Evolutionary conservation across 495 filamentous ascomycete species (phyloP).

Genomic region (Penicillium riverlandense): DNA sequence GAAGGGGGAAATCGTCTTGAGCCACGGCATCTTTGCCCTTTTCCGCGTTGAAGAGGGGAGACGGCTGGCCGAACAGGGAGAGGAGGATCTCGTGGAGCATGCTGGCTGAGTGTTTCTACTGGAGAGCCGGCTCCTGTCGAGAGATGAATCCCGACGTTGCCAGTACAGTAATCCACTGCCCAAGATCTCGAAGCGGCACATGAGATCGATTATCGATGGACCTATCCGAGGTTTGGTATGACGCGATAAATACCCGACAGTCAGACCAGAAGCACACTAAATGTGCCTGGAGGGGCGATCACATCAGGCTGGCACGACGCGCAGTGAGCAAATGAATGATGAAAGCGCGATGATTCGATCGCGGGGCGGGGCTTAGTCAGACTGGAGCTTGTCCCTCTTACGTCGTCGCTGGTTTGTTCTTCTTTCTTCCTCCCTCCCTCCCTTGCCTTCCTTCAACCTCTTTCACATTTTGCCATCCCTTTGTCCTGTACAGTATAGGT

Average conservation of each 20-base stretch:
- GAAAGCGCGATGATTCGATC: background rate
- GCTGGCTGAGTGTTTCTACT: slow-evolving; percentile 30
- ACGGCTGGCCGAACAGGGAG: slow-evolving; percentile 87
- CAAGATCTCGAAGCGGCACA: slow-evolving; percentile 47
- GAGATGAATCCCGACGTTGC: slow-evolving; percentile 24
- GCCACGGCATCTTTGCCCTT: slow-evolving; percentile 27
- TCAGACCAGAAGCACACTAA: too few relatives aligned
- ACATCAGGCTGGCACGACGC: too few relatives aligned
- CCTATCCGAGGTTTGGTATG: background rate
- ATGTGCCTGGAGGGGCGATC: too few relatives aligned
- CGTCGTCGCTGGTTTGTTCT: slow-evolving; percentile 21
- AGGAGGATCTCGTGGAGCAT: slow-evolving; percentile 98
- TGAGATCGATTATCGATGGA: slow-evolving; percentile 15
- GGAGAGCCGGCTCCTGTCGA: slow-evolving; percentile 12
- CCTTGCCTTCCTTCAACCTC: slow-evolving; percentile 9
- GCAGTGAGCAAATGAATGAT: too few relatives aligned
- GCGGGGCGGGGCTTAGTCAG: background rate
- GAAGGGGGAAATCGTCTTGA: slow-evolving; percentile 39
- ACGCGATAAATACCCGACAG: too few relatives aligned
- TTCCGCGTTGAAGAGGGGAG: slow-evolving; percentile 62
- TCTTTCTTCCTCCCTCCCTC: slow-evolving; percentile 13
- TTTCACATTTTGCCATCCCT: slow-evolving; percentile 4
- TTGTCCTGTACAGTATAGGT: slow-evolving; percentile 9
- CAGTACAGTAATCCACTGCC: slow-evolving; percentile 40
- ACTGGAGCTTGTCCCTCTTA: slow-evolving; percentile 29